Evolutionary conservation across 768 basidiomycete species (phyloP).

Genomic region (Tephrocybe sp.): DNA sequence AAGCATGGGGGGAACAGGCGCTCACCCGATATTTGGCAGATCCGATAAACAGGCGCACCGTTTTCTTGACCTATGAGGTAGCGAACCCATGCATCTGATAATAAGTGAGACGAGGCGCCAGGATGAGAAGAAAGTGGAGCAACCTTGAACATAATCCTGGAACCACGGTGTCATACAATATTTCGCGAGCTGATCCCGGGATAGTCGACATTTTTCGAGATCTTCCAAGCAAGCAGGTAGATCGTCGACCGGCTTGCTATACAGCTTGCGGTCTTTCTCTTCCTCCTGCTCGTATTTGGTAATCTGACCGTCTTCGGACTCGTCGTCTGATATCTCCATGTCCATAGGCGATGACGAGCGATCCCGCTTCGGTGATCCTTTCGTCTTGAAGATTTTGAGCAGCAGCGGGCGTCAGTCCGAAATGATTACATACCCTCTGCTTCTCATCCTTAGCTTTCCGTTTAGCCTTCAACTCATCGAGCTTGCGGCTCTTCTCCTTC

Average conservation of each 20-base stretch:
- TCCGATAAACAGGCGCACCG: constrained; percentile 67
- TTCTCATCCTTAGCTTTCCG: constrained; percentile 90
- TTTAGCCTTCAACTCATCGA: constrained; percentile 84
- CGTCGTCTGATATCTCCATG: constrained; percentile 85
- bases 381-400: constrained; percentile 34
- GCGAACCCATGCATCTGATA: constrained; percentile 80
- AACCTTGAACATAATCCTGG: constrained; percentile 78
- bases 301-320: constrained; percentile 83
- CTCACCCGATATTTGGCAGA: constrained; percentile 80
- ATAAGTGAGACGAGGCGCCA: constrained; percentile 7
- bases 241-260: constrained; percentile 47
- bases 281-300: constrained; percentile 74
- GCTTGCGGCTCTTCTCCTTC: constrained; percentile 75
- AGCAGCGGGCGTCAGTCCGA: not conserved
- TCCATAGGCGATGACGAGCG: constrained; percentile 82
- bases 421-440: constrained; percentile 58
- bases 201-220: constrained; percentile 61
- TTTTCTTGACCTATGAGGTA: constrained; percentile 72
- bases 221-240: constrained; percentile 55
- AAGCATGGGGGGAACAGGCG: constrained; percentile 13
- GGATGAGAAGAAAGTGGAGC: constrained; percentile 5
- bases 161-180: constrained; percentile 82
- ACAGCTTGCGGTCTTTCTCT: constrained; percentile 55
- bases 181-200: constrained; percentile 71
- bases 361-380: constrained; percentile 63